These are phyloP conservation scores for Candida arabinofermentans DNA, from an alignment of 805 yeast species.

Conservation along the genomic window DNA sequence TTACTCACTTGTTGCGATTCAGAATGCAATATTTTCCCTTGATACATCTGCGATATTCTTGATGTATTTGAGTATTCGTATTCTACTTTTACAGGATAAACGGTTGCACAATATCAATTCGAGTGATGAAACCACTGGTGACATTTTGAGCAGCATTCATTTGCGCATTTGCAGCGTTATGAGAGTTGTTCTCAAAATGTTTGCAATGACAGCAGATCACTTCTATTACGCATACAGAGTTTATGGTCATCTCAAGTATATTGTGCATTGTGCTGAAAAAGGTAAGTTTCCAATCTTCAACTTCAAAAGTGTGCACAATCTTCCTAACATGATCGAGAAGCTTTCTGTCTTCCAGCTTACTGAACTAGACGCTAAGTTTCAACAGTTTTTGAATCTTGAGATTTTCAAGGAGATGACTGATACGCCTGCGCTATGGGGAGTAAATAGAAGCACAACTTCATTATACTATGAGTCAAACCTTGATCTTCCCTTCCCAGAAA, in stretches of 20 bases:
- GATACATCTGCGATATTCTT: slow-evolving; percentile 12
- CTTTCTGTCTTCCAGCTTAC: slow-evolving; percentile 2
- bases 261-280: slow-evolving; percentile 15
- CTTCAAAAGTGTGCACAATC: too few relatives aligned
- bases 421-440: neutral
- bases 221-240: slow-evolving; percentile 15
- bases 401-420: slow-evolving; percentile 1
- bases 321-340: slow-evolving; percentile 7
- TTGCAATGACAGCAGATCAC: slow-evolving; percentile 17
- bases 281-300: slow-evolving; percentile 16
- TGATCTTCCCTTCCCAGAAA: too few relatives aligned
- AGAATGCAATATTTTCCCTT: slow-evolving; percentile 6
- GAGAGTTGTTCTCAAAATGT: slow-evolving; percentile 10
- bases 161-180: slow-evolving; percentile 2
- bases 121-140: neutral
- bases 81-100: slow-evolving; percentile 5
- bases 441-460: neutral
- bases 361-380: neutral
- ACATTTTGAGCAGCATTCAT: neutral
- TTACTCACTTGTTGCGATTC: slow-evolving; percentile 7
- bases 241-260: slow-evolving; percentile 6
- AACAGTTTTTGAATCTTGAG: slow-evolving; percentile 1
- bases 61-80: slow-evolving; percentile 10
- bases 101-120: neutral
- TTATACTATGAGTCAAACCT: slow-evolving; percentile 2